A percentile compares a stretch with the other conserved stretches of the same genome.
Evolutionary conservation across 371 early-diverging fungal genomes (phyloP).

Genomic region (Mucor circinelloides): DNA sequence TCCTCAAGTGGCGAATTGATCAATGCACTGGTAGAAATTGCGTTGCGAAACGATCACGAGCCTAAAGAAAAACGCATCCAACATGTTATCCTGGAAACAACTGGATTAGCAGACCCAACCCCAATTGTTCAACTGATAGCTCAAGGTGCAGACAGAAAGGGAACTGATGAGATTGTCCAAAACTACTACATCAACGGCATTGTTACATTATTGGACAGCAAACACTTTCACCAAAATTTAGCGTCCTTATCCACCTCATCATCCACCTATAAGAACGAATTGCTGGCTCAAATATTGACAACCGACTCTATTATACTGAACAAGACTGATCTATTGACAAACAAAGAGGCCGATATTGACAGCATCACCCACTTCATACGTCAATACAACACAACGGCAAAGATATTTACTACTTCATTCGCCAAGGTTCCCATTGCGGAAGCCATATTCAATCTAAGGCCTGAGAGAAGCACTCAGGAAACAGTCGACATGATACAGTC

Average conservation of each 20-base stretch:
- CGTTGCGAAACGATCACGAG: conserved; percentile 22
- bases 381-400: conserved; percentile 23
- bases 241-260: neutral
- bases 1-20: conserved; percentile 40
- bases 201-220: conserved; percentile 35
- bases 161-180: conserved; percentile 34
- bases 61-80: conserved; percentile 16
- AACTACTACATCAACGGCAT: conserved; percentile 38
- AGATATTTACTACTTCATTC: conserved; percentile 16
- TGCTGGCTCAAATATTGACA: conserved; percentile 34
- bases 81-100: conserved; percentile 37
- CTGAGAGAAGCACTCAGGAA: neutral
- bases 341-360: neutral
- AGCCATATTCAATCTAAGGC: conserved; percentile 20
- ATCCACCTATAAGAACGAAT: conserved; percentile 36
- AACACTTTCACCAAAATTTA: conserved; percentile 19
- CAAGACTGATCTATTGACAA: conserved; percentile 34
- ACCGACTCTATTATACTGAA: conserved; percentile 39
- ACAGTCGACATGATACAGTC: neutral
- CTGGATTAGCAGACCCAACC: conserved; percentile 41
- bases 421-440: conserved; percentile 19
- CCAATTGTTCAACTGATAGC: conserved; percentile 28
- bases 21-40: conserved; percentile 32
- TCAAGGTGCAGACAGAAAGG: conserved; percentile 24
- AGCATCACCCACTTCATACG: conserved; percentile 18